These are phyloP conservation scores for Annulohypoxylon maeteangense DNA, from an alignment of 495 filamentous ascomycete genomes.

Conservation along the genomic window DNA sequence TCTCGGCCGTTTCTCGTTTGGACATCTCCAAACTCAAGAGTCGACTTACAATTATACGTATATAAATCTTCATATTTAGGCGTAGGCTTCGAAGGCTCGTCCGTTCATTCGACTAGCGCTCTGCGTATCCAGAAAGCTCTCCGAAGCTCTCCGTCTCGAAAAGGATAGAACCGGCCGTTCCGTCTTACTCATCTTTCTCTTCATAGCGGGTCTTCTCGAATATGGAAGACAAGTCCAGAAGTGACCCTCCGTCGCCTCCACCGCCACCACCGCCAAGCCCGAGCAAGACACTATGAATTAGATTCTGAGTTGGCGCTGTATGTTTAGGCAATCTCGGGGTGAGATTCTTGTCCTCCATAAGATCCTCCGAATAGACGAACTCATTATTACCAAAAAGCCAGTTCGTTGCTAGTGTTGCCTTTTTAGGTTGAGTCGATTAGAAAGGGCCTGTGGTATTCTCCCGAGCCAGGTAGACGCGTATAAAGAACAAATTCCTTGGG, in stretches of 20 bases:
- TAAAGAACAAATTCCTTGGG: background rate
- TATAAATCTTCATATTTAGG: slow-evolving; percentile 16
- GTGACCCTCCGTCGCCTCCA: slow-evolving; percentile 58
- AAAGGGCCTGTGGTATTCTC: background rate
- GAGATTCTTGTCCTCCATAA: slow-evolving; percentile 12
- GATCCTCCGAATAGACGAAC: slow-evolving; percentile 6
- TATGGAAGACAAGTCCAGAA: slow-evolving; percentile 49
- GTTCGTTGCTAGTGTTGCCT: slow-evolving; percentile 2
- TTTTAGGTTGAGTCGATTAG: background rate
- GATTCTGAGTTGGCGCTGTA: background rate
- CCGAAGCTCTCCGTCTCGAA: background rate
- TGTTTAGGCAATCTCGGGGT: slow-evolving; percentile 11
- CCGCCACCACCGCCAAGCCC: slow-evolving; percentile 60
- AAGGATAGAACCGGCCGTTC: background rate
- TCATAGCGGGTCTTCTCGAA: background rate
- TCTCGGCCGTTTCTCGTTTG: slow-evolving; percentile 8
- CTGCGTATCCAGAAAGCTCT: background rate
- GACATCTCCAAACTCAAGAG: slow-evolving; percentile 2
- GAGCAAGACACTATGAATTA: slow-evolving; percentile 27
- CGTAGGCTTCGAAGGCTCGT: background rate
- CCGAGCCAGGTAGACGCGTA: background rate
- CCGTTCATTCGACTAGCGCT: background rate
- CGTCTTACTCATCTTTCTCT: background rate
- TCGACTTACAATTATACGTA: background rate
- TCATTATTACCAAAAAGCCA: slow-evolving; percentile 9